Conservation (phyloP, 2,329 filamentous ascomycete species). For the Sporothrix pseudoabietina region DNA sequence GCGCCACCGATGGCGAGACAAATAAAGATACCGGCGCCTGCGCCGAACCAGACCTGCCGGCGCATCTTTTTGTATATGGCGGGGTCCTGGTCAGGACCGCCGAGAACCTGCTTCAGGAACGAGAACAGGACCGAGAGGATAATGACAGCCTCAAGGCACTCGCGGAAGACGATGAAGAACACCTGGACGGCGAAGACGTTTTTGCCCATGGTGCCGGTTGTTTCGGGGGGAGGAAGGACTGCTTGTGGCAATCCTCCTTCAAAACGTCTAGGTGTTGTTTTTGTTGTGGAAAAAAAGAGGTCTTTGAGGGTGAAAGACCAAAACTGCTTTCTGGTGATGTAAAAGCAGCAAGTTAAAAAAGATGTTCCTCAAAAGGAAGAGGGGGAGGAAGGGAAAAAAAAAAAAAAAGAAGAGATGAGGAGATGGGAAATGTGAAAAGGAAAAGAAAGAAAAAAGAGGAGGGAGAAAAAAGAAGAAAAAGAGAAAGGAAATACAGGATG, state of each 20-base stretch:
- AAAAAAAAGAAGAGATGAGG: not conserved
- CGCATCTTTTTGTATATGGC: constrained; percentile 67
- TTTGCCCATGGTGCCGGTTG: constrained; percentile 54
- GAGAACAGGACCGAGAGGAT: constrained; percentile 85
- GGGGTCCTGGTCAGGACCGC: constrained; percentile 62
- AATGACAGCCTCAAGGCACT: constrained; percentile 79
- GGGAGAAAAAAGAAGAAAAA: not conserved
- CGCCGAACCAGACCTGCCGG: constrained; percentile 71
- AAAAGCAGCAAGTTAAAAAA: constrained; percentile 10
- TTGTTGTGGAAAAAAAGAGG: not conserved
- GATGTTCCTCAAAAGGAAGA: not conserved
- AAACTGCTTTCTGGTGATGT: constrained; percentile 11
- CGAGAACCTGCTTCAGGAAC: constrained; percentile 79
- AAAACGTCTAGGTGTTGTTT: not conserved
- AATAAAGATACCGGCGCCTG: constrained; percentile 59
- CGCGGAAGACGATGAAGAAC: constrained; percentile 89
- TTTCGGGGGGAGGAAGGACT: constrained; percentile 6
- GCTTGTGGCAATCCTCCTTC: constrained; percentile 26
- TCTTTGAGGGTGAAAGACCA: not conserved
- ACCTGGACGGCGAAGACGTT: constrained; percentile 77
- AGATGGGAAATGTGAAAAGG: not conserved
- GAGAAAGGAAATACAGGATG: not conserved
- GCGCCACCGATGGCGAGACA: constrained; percentile 64
- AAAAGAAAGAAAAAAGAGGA: not conserved
- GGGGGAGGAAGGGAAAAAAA: not conserved